A percentile compares a stretch with the other conserved stretches of the same genome.
Conservation (phyloP, 805 yeast genomes). For the Candida oleophila region DNA sequence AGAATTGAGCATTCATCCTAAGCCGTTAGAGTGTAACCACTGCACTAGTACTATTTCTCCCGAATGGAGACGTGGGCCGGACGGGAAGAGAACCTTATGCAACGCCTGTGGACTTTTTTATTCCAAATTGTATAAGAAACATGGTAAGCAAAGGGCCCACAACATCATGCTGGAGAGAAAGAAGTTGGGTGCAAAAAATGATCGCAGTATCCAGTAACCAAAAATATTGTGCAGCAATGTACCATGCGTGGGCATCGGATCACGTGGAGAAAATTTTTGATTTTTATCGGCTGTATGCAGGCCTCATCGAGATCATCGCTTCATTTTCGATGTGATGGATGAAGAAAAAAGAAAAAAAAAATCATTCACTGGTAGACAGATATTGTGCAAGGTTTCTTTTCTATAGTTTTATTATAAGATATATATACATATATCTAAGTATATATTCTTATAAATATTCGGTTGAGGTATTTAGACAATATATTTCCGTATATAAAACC, state of each 20-base stretch:
- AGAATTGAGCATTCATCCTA: slow-evolving; percentile 14
- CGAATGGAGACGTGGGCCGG: slow-evolving; percentile 92
- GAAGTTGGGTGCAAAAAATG: slow-evolving; percentile 3
- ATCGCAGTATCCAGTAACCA: slow-evolving; percentile 2
- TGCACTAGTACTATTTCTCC: slow-evolving; percentile 79
- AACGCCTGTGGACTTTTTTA: slow-evolving; percentile 89
- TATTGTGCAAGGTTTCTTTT: neutral
- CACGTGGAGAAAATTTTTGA: neutral
- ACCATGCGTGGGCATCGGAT: neutral
- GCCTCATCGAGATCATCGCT: slow-evolving; percentile 1
- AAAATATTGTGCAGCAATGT: neutral
- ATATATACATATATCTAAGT: neutral
- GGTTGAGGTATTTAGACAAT: too few species aligned
- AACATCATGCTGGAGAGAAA: slow-evolving; percentile 22
- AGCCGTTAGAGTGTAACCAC: slow-evolving; percentile 38
- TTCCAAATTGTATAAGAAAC: slow-evolving; percentile 55
- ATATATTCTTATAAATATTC: too few species aligned
- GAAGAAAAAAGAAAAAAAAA: slow-evolving; percentile 1
- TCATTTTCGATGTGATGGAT: slow-evolving; percentile 1
- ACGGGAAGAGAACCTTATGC: slow-evolving; percentile 78
- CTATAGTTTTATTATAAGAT: neutral
- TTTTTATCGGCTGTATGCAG: neutral
- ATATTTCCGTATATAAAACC: too few species aligned
- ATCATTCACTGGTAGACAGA: neutral
- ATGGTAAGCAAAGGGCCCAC: slow-evolving; percentile 44